A percentile compares a stretch with the other conserved stretches of the same genome.
Evolutionary conservation across 306 rosid species (phyloP).

Genomic region (Spatholobus suberectus): DNA sequence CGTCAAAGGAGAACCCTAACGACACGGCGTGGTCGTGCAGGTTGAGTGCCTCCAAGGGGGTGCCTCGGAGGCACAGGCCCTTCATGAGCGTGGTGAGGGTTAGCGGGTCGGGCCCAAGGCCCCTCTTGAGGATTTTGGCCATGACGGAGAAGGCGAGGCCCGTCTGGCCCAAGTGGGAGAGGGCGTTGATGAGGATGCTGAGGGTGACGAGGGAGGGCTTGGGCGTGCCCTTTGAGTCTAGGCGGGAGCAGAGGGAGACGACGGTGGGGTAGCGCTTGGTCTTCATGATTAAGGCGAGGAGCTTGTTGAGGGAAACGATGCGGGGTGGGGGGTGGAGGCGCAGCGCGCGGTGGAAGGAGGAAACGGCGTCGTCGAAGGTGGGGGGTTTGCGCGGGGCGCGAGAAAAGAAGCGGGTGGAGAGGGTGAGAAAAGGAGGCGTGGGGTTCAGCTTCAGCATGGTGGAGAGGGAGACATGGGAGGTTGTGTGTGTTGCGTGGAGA

Average conservation of each 20-base stretch:
- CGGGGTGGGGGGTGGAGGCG: slow-evolving; percentile 22
- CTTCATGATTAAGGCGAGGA: slow-evolving; percentile 28
- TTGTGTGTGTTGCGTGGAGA: not conserved
- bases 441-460: slow-evolving; percentile 36
- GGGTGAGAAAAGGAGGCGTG: not conserved
- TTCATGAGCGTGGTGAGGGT: slow-evolving; percentile 33
- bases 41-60: slow-evolving; percentile 9
- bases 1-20: slow-evolving; percentile 39
- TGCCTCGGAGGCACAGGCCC: slow-evolving; percentile 42
- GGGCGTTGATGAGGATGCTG: slow-evolving; percentile 37
- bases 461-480: not conserved
- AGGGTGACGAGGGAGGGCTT: slow-evolving; percentile 43
- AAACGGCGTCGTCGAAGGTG: slow-evolving; percentile 25
- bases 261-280: slow-evolving; percentile 28
- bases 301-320: slow-evolving; percentile 30
- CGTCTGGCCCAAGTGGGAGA: slow-evolving; percentile 43
- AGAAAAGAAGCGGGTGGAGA: slow-evolving; percentile 21
- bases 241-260: slow-evolving; percentile 19
- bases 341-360: slow-evolving; percentile 41
- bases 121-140: slow-evolving; percentile 42
- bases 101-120: slow-evolving; percentile 30
- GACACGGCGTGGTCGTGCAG: slow-evolving; percentile 34
- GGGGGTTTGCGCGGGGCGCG: not conserved
- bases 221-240: slow-evolving; percentile 20
- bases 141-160: slow-evolving; percentile 41